Evolutionary conservation across 1,284 basidiomycete species (phyloP), one percentile per base, ranked within the genome.

Genomic region (Leccinum griseonigrum): DNA sequence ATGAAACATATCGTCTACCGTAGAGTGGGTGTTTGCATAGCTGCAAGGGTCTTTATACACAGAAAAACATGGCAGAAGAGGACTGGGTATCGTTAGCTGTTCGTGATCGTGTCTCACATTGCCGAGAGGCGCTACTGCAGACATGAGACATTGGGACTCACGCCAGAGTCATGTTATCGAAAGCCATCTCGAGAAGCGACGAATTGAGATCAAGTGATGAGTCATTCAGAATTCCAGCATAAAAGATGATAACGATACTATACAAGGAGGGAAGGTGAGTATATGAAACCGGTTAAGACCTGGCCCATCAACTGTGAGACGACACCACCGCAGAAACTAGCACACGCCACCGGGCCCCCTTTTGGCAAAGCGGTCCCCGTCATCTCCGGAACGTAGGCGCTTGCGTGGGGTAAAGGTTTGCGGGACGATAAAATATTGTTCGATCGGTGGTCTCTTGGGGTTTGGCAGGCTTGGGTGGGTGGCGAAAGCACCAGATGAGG

Each of bases 351-450:
- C 16, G 29, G 71, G 67, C 3, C 56, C 50, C 64, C 72, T 67
- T 56, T 76, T 75, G 10, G 64, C 11, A 58, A 64, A 64, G 5
- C 64, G 69, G 10, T 72, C 73, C 9, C 55, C 64, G 2, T 72
- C 74, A 38, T 72, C 73, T 11, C 56, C 29, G 14, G 74, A 76
- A 3, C 72, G 72, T 31, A 64, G 63, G n/a, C 75, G 72, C 58
- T 77, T 75, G 28, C 70, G 74, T 38, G 58, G 64, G 3, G 18
- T 46, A 7, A 54, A 16, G 3, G 59, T 22, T 54, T 73, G 74
- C 0, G 79, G 78, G 7, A 72, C 58, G 13, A 71, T 67, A 58
- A 82, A 81, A 65, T 81, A 81, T 11, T 73, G 74, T 54, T 81
- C 79, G 18, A 81, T 81, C 1, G 74, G 61, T 2, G 76, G 75